phyloP scores from a whole-genome alignment of 768 basidiomycete species.

The Chiua virens region DNA sequence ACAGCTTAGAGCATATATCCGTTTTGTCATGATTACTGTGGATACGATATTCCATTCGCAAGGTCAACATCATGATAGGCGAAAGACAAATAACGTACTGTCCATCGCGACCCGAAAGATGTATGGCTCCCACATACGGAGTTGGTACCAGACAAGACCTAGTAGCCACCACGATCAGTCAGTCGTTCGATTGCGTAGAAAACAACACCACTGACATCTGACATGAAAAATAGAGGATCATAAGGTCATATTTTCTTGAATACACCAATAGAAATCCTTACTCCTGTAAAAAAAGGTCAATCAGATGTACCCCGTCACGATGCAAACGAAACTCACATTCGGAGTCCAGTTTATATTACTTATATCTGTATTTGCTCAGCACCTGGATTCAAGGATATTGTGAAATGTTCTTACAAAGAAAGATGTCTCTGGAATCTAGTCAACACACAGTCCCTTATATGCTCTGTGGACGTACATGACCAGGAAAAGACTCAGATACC shows the following conservation, averaged over 20 bases:
- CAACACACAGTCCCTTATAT: neutral
- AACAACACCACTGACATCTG: constrained; percentile 11
- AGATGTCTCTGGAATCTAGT: constrained; percentile 6
- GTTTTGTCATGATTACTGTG: constrained; percentile 21
- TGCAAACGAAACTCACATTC: constrained; percentile 1
- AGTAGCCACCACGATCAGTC: neutral
- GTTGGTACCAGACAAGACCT: constrained; percentile 17
- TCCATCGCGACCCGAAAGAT: constrained; percentile 19
- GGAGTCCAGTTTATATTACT: constrained; percentile 7
- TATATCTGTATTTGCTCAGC: constrained; percentile 7
- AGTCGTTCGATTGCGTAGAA: neutral
- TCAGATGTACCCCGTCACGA: neutral
- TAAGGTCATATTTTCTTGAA: too few relatives aligned
- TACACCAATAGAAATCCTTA: neutral
- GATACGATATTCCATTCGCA: neutral
- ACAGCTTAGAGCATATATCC: constrained; percentile 14
- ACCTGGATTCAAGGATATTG: neutral
- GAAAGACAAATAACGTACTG: constrained; percentile 5
- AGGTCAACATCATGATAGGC: neutral
- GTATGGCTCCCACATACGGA: constrained; percentile 14
- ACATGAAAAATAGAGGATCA: neutral
- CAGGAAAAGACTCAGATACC: constrained; percentile 16
- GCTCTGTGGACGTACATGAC: constrained; percentile 3
- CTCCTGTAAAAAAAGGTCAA: constrained; percentile 3
- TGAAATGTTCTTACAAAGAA: constrained; percentile 8